Evolutionary conservation across 768 basidiomycete species (phyloP).

Genomic region (Baorangia bicolor): DNA sequence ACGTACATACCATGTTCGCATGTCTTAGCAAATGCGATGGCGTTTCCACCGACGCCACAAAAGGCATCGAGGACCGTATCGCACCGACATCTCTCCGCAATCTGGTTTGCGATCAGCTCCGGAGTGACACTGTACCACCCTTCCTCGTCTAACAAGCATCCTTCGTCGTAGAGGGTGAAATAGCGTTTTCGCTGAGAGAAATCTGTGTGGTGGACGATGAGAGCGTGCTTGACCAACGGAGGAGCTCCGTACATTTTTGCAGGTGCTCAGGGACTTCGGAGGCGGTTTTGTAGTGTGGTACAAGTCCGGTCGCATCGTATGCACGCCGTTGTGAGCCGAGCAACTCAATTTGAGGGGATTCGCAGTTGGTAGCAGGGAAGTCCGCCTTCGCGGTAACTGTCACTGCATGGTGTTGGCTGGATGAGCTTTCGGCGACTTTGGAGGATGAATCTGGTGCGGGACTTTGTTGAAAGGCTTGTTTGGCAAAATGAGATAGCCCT

Average conservation of each 20-base stretch:
- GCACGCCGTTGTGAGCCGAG: constrained; percentile 36
- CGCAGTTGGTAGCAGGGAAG: background rate
- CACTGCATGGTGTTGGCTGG: background rate
- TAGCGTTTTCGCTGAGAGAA: constrained; percentile 81
- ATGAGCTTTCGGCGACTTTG: background rate
- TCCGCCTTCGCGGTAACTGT: background rate
- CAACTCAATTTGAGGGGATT: constrained; percentile 25
- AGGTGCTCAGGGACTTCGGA: constrained; percentile 76
- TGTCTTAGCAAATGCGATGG: constrained; percentile 95
- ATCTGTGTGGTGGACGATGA: constrained; percentile 48
- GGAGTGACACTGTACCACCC: constrained; percentile 99
- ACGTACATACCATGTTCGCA: constrained; percentile 80
- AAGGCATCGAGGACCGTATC: constrained; percentile 89
- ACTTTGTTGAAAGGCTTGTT: constrained; percentile 36
- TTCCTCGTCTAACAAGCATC: constrained; percentile 88
- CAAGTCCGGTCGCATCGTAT: constrained; percentile 72
- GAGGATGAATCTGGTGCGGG: background rate
- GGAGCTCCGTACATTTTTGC: constrained; percentile 62
- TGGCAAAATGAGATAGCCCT: constrained; percentile 45
- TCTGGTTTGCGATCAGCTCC: constrained; percentile 87
- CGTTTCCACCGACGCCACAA: constrained; percentile 96
- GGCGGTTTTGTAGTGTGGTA: constrained; percentile 62
- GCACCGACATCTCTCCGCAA: constrained; percentile 89
- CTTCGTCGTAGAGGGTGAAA: constrained; percentile 77
- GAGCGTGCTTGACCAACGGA: background rate